A percentile compares a stretch with the other conserved stretches of the same genome.
Evolutionary conservation across 306 rosid species (phyloP).

Genomic region (Hippophae gyantsensis): DNA sequence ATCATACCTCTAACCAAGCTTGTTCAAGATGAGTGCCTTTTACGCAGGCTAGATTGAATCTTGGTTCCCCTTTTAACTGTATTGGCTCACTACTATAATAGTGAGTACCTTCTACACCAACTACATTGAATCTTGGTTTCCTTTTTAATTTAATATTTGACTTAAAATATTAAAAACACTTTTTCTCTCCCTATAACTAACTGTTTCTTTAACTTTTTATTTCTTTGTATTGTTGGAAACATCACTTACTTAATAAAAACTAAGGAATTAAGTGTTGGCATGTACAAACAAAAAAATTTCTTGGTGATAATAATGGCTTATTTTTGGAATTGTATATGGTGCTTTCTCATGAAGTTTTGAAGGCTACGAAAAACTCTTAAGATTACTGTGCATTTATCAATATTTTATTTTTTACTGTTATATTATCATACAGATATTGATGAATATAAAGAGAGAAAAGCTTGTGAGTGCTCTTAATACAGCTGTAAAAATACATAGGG

Average conservation of each 20-base stretch:
- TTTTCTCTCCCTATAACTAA: no score
- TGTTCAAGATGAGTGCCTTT: slow-evolving; percentile 79
- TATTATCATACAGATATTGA: slow-evolving; percentile 45
- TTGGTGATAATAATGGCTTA: no score
- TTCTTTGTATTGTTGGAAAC: not conserved
- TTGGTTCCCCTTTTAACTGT: no score
- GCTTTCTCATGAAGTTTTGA: not conserved
- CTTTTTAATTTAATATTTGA: no score
- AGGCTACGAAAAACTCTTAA: no score
- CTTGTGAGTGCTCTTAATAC: slow-evolving; percentile 93
- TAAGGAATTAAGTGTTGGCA: not conserved
- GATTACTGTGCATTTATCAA: no score
- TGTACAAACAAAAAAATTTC: no score
- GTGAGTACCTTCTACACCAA: no score
- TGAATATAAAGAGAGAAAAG: slow-evolving; percentile 83
- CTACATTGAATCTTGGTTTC: not conserved
- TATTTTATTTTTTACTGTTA: not conserved
- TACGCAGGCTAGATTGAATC: slow-evolving; percentile 40
- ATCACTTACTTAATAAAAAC: not conserved
- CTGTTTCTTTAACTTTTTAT: not conserved
- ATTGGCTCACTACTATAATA: no score
- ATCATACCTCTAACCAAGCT: slow-evolving; percentile 75
- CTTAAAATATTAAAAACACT: not conserved
- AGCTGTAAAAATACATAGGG: slow-evolving; percentile 81
- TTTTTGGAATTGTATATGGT: no score